Base-by-base conservation (phyloP, 805 yeast genomes). In the Candida michaelii region DNA sequence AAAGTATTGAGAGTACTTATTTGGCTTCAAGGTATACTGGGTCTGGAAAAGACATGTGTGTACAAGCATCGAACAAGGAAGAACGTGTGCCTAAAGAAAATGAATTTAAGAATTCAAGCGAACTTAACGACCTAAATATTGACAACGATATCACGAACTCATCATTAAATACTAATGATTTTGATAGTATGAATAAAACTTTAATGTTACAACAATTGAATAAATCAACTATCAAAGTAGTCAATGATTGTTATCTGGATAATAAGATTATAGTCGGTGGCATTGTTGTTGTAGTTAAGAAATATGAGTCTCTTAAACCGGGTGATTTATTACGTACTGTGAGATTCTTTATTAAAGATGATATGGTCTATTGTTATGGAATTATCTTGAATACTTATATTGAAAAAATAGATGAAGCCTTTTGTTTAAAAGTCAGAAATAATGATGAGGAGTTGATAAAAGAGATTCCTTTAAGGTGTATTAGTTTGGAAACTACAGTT, bases 401-500 rank as follows among this genome's bases (percentile, higher is more conserved):
- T 30, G 65, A 56, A 17, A 56, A 40, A 12, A 32, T 23, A 19
- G 33, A 30, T 15, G 40, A 32, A 12, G 41, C 30, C 40, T 35
- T 39, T 39, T 55, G 21, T 6, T 46, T 63, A 23, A 49, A 48
- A 31, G 16, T 59, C 12, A 59, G 51, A 27, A 48, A 52, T 18
- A 35, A 30, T n/a, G 32, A 42, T 11, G 19, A 39, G 9, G 66
- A 61, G 13, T 34, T 56, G 11, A 36, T 60, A 25, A 57, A 54
- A 43, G 65, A 59, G 33, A 58, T 65, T 44, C 69, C 69, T 4
- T 52, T 64, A 30, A 38, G 37, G 10, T 30, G 52, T 11, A 59
- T 63, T 15, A 58, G 69, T 1, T 51, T 65, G 27, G 69, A 65
- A 46, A 63, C 66, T 2, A 63, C 67, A 1, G 47, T 65, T 3